Base-by-base conservation (phyloP, 495 filamentous ascomycete species). In the Hypoxylon crocopeplum region DNA sequence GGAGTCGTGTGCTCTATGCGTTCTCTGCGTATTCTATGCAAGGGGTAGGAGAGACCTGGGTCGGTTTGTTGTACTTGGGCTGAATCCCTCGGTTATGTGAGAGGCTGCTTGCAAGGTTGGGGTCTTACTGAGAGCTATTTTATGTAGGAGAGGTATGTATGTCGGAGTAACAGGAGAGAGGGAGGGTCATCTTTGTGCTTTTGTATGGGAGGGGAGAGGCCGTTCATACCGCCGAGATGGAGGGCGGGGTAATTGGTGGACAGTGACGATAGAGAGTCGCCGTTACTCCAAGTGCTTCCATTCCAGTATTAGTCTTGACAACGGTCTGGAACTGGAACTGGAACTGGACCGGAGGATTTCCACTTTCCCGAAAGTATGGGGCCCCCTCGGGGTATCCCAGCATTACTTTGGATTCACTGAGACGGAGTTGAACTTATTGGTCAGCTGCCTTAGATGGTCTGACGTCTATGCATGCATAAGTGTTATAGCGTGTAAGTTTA, bases 361-460 rank as follows among this genome's bases (percentile, higher is more conserved):
- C 61, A 51, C 61, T 64, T 22, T 44, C 25, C 50, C 61, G 61
- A 50, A 59, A 13, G 38, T 33, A 59, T 55, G 61, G 55, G 55
- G 48, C 30, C 37, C 19, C 51, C 24, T 42, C 46, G 36, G 48
- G 37, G 48, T 21, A 56, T 5, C 12, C 36, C 24, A 33, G 27
- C 37, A n/a, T n/a, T n/a, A n/a, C n/a, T n/a, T n/a, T n/a, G n/a
- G n/a, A n/a, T n/a, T n/a, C n/a, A n/a, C n/a, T n/a, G n/a, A 55
- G 58, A 19, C 52, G 60, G 60, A 64, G 60, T 45, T 42, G 11
- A 39, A 0, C 22, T 45, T 2, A 64, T 58, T 64, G 60, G 60
- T 30, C 3, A 11, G 2, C 21, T 30, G n/a, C n/a, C n/a, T n/a
- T n/a, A n/a, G n/a, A n/a, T n/a, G n/a, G n/a, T n/a, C n/a, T n/a